Evolutionary conservation across 1,284 basidiomycete genomes (phyloP), one percentile per base, ranked within the genome.

Genomic region (Ceratobasidium sp.): DNA sequence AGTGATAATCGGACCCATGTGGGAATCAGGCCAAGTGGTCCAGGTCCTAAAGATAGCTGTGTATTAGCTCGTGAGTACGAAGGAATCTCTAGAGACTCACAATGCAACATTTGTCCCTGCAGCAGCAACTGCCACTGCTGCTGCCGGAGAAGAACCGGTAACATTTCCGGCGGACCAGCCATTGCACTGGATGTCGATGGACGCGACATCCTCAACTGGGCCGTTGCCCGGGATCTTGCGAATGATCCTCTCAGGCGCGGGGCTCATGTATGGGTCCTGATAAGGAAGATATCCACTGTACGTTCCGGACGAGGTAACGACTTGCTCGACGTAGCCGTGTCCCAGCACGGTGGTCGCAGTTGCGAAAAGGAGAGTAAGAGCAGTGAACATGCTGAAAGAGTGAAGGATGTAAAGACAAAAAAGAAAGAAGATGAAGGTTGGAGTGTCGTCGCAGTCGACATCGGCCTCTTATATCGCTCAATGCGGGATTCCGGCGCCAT

Each of bases 231-330:
- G 57, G 69, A 84, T 81, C 52, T 79, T 77, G 17, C 83, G 80
- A 45, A 84, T 78, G 70, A 85, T 84, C 12, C 83, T 77, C 56
- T 82, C 72, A 10, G 83, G 83, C 5, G 76, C 68, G 0, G 82
- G 79, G 69, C 74, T 79, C 38, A 73, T 73, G 40, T 64, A 72
- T 32, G 64, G 69, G 52, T 70, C 71, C 25, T 22, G 62, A 64
- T 70, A 70, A 13, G 71, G 71, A 29, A 68, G 56, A 32, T 70
- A 72, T 2, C 71, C 71, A 8, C 55, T 68, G 22, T 62, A 72
- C 1, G 34, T 57, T n/a, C 62, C 58, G n/a, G 43, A 49, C 10
- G 69, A 65, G n/a, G 70, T 68, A 32, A 57, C 55, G 27, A 58
- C 69, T 32, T 70, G 29, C 34, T 56, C 34, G n/a, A 72, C 71